These are phyloP conservation scores for Anacardium occidentale DNA, from an alignment of 345 rosid species.

Conservation along the genomic window DNA sequence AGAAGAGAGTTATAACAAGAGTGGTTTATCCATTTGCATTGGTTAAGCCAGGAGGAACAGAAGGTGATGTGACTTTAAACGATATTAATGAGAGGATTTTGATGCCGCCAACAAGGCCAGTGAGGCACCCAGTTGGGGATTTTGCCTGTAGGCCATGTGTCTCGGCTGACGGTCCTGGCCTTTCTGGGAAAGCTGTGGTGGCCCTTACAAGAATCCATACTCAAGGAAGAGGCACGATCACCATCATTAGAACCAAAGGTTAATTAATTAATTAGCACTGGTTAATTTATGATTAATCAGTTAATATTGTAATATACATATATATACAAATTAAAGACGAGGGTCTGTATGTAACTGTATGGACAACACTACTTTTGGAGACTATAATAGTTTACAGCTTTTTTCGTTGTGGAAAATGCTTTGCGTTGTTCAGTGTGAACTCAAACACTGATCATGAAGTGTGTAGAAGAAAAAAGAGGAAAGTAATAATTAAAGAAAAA, in stretches of 20 bases:
- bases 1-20: slow-evolving; percentile 44
- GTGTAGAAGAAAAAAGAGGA: slow-evolving; percentile 34
- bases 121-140: slow-evolving; percentile 92
- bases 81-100: slow-evolving; percentile 80
- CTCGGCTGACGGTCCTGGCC: slow-evolving; percentile 66
- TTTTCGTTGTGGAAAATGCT: neutral
- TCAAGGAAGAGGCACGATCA: slow-evolving; percentile 91
- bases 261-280: slow-evolving; percentile 20
- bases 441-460: slow-evolving; percentile 26
- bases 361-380: neutral
- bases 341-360: neutral
- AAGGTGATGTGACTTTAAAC: slow-evolving; percentile 74
- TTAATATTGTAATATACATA: too few relatives aligned
- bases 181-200: slow-evolving; percentile 90
- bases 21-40: slow-evolving; percentile 89
- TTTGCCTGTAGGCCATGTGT: slow-evolving; percentile 78
- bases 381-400: neutral
- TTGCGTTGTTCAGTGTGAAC: slow-evolving; percentile 19
- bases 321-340: too few relatives aligned
- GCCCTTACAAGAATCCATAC: slow-evolving; percentile 92
- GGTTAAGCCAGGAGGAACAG: slow-evolving; percentile 90
- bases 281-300: neutral
- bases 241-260: slow-evolving; percentile 94
- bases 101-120: slow-evolving; percentile 83
- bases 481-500: slow-evolving; percentile 13